Percentiles rank a stretch among this genome's conserved stretches.
phyloP scores from a whole-genome alignment of 2,329 filamentous ascomycete species.

The Xylariales sp. region DNA sequence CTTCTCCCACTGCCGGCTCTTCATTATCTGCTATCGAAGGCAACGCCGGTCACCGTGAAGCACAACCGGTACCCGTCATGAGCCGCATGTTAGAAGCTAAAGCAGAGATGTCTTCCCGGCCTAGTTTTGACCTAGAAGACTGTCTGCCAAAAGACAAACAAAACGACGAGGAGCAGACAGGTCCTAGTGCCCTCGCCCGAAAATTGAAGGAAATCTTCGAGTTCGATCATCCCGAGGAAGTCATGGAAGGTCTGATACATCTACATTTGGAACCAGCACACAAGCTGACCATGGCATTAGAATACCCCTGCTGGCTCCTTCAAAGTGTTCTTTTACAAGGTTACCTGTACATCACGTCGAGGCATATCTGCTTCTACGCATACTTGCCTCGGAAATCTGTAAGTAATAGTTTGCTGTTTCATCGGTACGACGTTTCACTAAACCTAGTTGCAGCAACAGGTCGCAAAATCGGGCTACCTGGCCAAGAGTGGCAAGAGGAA shows the following conservation, averaged over 20 bases:
- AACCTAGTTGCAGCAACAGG: conserved; percentile 66
- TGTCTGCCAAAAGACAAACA: conserved; percentile 56
- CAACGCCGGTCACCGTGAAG: conserved; percentile 50
- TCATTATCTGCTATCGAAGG: conserved; percentile 47
- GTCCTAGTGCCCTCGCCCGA: conserved; percentile 71
- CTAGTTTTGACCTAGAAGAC: conserved; percentile 67
- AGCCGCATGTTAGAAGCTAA: conserved; percentile 81
- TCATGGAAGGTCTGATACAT: conserved; percentile 73
- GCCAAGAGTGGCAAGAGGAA: conserved; percentile 90
- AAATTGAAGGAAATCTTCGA: conserved; percentile 86
- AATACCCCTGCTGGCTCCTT: conserved; percentile 93
- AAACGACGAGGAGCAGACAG: conserved; percentile 50
- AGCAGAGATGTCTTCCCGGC: conserved; percentile 70
- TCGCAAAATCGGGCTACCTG: conserved; percentile 88
- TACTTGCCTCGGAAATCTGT: conserved; percentile 94
- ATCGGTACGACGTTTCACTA: conserved; percentile 20
- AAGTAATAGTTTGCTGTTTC: conserved; percentile 49
- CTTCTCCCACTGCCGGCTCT: conserved; percentile 28
- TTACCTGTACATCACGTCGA: conserved; percentile 93
- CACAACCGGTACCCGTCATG: conserved; percentile 75
- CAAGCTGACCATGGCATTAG: conserved; percentile 55
- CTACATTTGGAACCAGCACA: not conserved
- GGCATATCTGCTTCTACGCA: conserved; percentile 96
- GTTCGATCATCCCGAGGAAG: conserved; percentile 83
- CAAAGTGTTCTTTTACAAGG: conserved; percentile 93